Percentiles rank a stretch among this genome's conserved stretches.
phyloP scores from a whole-genome alignment of 2,329 filamentous ascomycete species.

The Microdochium nivale region DNA sequence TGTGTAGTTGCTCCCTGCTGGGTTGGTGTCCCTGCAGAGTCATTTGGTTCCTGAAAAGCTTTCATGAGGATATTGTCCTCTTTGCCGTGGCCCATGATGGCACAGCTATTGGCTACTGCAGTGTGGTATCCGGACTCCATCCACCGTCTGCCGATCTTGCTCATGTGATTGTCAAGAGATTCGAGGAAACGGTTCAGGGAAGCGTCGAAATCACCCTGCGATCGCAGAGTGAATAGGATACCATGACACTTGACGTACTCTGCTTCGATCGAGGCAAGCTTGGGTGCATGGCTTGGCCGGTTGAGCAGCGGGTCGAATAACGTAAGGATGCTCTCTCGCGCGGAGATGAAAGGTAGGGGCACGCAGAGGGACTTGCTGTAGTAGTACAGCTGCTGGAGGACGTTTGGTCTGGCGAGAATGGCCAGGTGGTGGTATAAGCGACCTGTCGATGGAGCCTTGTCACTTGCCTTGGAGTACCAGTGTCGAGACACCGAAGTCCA shows the following conservation, averaged over 20 bases:
- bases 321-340: slow-evolving; percentile 61
- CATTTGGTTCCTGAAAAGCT: slow-evolving; percentile 21
- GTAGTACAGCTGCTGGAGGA: slow-evolving; percentile 62
- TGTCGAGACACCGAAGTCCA: slow-evolving; percentile 74
- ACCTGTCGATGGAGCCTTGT: slow-evolving; percentile 66
- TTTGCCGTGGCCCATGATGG: slow-evolving; percentile 43
- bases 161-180: slow-evolving; percentile 49
- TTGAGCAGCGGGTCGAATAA: slow-evolving; percentile 53
- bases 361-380: slow-evolving; percentile 66
- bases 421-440: slow-evolving; percentile 84
- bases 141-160: slow-evolving; percentile 40
- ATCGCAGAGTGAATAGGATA: slow-evolving; percentile 49
- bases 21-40: slow-evolving; percentile 10
- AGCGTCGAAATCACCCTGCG: slow-evolving; percentile 33
- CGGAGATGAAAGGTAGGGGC: slow-evolving; percentile 56
- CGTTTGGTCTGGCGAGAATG: slow-evolving; percentile 63
- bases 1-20: slow-evolving; percentile 11
- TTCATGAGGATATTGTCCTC: slow-evolving; percentile 38
- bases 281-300: slow-evolving; percentile 18
- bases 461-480: slow-evolving; percentile 80
- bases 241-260: slow-evolving; percentile 57
- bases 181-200: slow-evolving; percentile 40
- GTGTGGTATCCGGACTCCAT: slow-evolving; percentile 45
- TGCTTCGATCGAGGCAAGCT: slow-evolving; percentile 40
- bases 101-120: slow-evolving; percentile 45